Evolutionary conservation across 805 yeast species (phyloP).

Genomic region (Lipomyces sp.): DNA sequence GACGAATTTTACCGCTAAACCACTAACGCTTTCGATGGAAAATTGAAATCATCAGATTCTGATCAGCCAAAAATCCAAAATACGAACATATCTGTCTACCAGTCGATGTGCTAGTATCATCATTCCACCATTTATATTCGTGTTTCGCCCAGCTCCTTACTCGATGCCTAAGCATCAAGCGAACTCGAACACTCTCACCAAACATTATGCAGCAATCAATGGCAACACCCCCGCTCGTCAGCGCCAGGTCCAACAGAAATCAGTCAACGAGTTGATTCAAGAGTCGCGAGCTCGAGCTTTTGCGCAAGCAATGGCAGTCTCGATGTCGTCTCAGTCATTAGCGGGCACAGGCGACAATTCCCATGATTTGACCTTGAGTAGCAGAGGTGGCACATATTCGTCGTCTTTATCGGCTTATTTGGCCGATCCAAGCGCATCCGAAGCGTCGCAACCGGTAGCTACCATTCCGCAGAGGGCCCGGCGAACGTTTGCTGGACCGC

Average conservation of each 20-base stretch:
- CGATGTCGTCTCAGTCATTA: constrained; percentile 1
- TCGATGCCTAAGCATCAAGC: constrained; percentile 25
- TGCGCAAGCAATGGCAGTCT: constrained; percentile 3
- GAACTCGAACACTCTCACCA: constrained; percentile 25
- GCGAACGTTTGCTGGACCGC: constrained; percentile 26
- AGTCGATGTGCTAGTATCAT: no score
- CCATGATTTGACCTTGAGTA: background rate
- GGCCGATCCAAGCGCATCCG: constrained; percentile 11
- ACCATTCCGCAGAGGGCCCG: background rate
- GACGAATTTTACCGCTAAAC: constrained; percentile 57
- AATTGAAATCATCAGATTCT: no score
- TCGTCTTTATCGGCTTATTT: constrained; percentile 16
- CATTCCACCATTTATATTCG: no score
- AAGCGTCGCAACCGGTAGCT: background rate
- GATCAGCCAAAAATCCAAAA: no score
- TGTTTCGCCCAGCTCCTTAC: no score
- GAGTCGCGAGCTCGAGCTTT: constrained; percentile 21
- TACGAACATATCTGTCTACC: no score
- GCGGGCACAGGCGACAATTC: constrained; percentile 2
- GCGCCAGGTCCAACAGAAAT: constrained; percentile 5
- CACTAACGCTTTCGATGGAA: constrained; percentile 43
- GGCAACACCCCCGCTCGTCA: constrained; percentile 5
- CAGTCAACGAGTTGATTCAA: constrained; percentile 22
- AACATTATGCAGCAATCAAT: constrained; percentile 26
- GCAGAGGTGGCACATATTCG: background rate